Evolutionary conservation across 768 basidiomycete species (phyloP), one percentile per base, ranked within the genome.

Genomic region (Termitomyces sp.): DNA sequence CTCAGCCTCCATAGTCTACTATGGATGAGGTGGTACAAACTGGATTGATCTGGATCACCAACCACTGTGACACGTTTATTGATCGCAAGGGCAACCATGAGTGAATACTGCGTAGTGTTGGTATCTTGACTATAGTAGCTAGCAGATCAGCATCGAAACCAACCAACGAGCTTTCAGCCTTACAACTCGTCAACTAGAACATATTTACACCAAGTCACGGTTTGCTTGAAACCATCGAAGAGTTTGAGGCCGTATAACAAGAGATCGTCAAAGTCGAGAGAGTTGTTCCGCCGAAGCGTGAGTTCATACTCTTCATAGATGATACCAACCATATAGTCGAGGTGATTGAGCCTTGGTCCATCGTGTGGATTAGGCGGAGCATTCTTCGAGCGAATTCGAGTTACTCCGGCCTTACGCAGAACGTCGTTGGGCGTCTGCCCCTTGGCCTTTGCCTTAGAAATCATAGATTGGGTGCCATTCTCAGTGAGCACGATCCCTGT

Each of bases 11-110:
- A 27, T 34, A 43, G 32, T 45, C 9, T 10, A 13, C 39, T 13
- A n/a, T 39, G 33, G 14, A 16, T 13, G 33, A 53, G 51, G 50
- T 44, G n/a, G 54, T 55, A 44, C 24, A 73, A 62, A 87, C 88
- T 94, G 0, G 91, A 92, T 68, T 95, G 93, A 69, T 95, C 93
- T 0, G 93, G 93, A 72, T 95, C 93, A 0, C 93, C 93, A 3
- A 95, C 92, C 40, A 95, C 82, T 4, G 88, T 92, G 27, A 93
- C 76, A 60, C 85, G 83, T 30, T 76, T 71, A 7, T 66, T 72
- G 4, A 75, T 65, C 0, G 86, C 89, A 52, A 95, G 82, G 4
- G 79, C 73, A 59, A 76, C 79, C 86, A 94, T 88, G 24, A 95
- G 81, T 57, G 87, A 79, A 69, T 93, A 95, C 68, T 95, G 93